Evolutionary conservation across 2,329 filamentous ascomycete genomes (phyloP).

Genomic region (Neonectria punicea): DNA sequence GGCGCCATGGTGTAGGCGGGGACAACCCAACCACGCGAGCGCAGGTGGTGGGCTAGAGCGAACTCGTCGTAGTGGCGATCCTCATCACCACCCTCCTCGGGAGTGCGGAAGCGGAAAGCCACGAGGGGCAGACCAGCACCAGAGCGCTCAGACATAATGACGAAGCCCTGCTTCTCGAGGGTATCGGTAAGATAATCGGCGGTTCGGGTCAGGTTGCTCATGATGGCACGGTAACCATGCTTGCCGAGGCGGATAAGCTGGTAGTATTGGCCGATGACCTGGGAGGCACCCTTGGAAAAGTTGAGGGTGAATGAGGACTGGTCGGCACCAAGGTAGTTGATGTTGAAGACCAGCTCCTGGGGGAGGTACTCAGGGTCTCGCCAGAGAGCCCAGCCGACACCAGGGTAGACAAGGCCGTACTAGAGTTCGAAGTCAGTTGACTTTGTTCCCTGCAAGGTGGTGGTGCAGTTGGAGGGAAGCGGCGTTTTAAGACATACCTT

Average conservation of each 20-base stretch:
- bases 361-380: constrained; percentile 84
- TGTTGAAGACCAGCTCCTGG: constrained; percentile 96
- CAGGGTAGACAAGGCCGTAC: constrained; percentile 80
- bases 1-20: constrained; percentile 98
- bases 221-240: constrained; percentile 90
- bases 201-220: constrained; percentile 91
- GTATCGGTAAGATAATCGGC: constrained; percentile 85
- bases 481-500: constrained; percentile 57
- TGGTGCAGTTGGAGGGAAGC: neutral
- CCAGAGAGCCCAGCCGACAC: constrained; percentile 96
- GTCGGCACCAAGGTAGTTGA: constrained; percentile 97
- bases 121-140: constrained; percentile 89
- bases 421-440: neutral
- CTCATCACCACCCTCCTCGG: constrained; percentile 59
- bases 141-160: constrained; percentile 84
- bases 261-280: constrained; percentile 98
- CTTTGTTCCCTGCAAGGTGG: neutral
- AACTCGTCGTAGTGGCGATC: constrained; percentile 78
- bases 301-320: constrained; percentile 97
- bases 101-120: constrained; percentile 79
- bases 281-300: constrained; percentile 94
- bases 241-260: constrained; percentile 95
- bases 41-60: constrained; percentile 83
- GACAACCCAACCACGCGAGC: constrained; percentile 90
- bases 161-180: constrained; percentile 80